Evolutionary conservation across 257 asterid species (phyloP).

Genomic region (Solanum commersonii): DNA sequence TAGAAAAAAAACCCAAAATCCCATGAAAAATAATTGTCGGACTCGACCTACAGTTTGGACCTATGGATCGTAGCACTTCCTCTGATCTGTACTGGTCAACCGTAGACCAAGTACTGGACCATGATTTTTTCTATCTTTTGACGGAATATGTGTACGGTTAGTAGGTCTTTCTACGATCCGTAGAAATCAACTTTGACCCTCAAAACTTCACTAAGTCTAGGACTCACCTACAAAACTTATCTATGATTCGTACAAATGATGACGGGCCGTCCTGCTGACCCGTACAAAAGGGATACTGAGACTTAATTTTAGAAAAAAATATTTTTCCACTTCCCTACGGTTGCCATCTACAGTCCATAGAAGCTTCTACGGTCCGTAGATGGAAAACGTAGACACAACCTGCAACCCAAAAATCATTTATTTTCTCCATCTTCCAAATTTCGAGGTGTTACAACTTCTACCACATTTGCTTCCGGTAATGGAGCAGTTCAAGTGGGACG

Average conservation of each 20-base stretch:
- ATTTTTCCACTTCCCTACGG: not conserved
- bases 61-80: not conserved
- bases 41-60: not conserved
- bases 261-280: not conserved
- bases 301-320: not conserved
- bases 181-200: too few relatives aligned
- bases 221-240: not conserved
- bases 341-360: not conserved
- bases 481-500: not conserved
- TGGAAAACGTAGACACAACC: not conserved
- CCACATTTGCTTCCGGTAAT: too few relatives aligned
- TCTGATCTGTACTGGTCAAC: not conserved
- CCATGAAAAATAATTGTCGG: not conserved
- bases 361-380: not conserved
- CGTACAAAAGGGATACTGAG: not conserved
- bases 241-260: not conserved
- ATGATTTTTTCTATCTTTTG: too few relatives aligned
- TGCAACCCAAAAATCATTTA: not conserved
- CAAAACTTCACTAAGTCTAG: too few relatives aligned
- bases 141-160: too few relatives aligned
- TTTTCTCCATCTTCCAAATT: not conserved
- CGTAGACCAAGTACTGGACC: not conserved
- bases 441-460: not conserved
- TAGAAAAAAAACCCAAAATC: too few relatives aligned
- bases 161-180: not conserved